A percentile compares a stretch with the other conserved stretches of the same genome.
phyloP scores from a whole-genome alignment of 306 rosid species.

The Abrus pulchellus region DNA sequence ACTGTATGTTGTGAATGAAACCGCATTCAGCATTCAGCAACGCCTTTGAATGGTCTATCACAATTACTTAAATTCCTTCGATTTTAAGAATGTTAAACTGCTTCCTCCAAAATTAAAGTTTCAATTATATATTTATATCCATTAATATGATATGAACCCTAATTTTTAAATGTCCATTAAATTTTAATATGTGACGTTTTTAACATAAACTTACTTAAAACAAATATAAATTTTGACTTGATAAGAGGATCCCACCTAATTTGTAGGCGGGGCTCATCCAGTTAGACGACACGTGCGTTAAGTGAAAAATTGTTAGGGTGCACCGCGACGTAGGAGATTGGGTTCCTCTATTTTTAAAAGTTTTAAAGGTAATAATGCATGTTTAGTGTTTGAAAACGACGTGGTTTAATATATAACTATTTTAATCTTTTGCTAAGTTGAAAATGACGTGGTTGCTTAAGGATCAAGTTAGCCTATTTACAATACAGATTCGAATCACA shows the following conservation, averaged over 20 bases:
- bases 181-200: too few species aligned
- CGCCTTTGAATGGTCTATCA: background rate
- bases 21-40: slow-evolving; percentile 7
- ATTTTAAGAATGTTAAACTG: background rate
- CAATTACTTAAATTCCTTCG: background rate
- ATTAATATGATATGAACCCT: background rate
- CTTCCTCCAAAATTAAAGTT: background rate
- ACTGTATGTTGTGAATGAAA: background rate
- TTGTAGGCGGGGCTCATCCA: background rate
- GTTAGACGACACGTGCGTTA: slow-evolving; percentile 32
- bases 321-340: background rate
- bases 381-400: slow-evolving; percentile 24
- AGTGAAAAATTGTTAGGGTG: background rate
- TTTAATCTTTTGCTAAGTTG: background rate
- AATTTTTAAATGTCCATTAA: too few species aligned
- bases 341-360: background rate
- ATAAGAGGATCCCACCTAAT: background rate
- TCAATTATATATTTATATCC: background rate
- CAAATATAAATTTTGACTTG: too few species aligned
- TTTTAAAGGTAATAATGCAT: background rate
- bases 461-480: slow-evolving; percentile 47
- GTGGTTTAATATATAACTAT: slow-evolving; percentile 24
- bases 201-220: too few species aligned
- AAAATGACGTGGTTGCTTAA: slow-evolving; percentile 51
- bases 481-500: slow-evolving; percentile 37